These are phyloP conservation scores for Beverwykella pulmonaria DNA, from an alignment of 495 filamentous ascomycete species.

Conservation along the genomic window DNA sequence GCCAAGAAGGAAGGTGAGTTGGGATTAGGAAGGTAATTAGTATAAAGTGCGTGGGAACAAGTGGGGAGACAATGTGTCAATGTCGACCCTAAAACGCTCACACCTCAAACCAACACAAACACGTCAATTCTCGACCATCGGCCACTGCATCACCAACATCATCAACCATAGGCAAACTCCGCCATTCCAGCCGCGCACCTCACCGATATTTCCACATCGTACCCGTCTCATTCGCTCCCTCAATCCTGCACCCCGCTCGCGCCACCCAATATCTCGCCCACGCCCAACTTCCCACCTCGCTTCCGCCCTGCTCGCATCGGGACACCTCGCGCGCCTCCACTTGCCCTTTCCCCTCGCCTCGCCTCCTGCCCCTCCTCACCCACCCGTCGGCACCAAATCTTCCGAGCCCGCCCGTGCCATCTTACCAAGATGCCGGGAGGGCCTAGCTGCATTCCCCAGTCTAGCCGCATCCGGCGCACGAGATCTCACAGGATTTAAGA, in stretches of 20 bases:
- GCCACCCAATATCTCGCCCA: not conserved
- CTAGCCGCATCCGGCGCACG: not conserved
- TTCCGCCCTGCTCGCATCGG: not conserved
- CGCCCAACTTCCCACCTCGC: not conserved
- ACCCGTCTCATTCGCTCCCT: not conserved
- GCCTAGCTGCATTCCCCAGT: not conserved
- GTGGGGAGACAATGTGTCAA: not conserved
- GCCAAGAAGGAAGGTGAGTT: no score
- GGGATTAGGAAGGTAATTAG: not conserved
- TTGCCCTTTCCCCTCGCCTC: not conserved
- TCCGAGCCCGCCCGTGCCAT: not conserved
- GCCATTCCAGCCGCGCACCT: not conserved
- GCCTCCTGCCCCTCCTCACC: no score
- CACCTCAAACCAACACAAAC: not conserved
- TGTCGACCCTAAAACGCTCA: not conserved
- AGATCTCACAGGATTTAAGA: not conserved
- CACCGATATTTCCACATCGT: not conserved
- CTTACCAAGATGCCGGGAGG: conserved; percentile 1
- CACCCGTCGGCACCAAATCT: not conserved
- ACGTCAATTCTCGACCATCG: not conserved
- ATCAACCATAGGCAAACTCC: not conserved
- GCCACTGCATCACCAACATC: not conserved
- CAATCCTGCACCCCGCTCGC: conserved; percentile 1
- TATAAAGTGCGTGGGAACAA: not conserved
- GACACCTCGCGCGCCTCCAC: not conserved